Evolutionary conservation across 208 protist species (phyloP).

Genomic region (Leishmania guyanensis): DNA sequence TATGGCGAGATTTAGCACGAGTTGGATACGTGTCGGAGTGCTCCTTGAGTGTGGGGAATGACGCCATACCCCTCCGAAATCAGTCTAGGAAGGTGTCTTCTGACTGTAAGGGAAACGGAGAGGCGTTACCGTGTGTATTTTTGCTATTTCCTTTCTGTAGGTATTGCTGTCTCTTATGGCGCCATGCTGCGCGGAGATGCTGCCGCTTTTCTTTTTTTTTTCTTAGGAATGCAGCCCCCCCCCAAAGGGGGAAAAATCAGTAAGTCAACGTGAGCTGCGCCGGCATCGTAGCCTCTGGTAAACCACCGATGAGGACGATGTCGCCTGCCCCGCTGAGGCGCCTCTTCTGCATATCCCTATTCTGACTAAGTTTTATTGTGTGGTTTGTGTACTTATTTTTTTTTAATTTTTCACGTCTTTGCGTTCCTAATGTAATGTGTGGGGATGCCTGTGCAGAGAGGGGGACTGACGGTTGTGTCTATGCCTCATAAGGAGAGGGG

Average conservation of each 20-base stretch:
- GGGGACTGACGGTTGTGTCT: too few species aligned
- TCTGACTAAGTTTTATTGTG: neutral
- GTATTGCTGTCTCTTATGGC: neutral
- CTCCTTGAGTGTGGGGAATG: neutral
- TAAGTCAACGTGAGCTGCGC: neutral
- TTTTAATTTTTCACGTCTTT: neutral
- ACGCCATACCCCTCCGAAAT: too few species aligned
- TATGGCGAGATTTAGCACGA: slow-evolving; percentile 39
- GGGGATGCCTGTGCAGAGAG: neutral
- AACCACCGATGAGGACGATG: neutral
- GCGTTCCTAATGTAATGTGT: neutral
- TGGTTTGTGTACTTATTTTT: neutral
- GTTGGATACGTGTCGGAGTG: neutral
- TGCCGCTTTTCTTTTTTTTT: neutral
- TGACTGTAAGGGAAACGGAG: too few species aligned
- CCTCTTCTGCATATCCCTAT: neutral
- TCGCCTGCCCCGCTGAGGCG: neutral
- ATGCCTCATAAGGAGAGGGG: too few species aligned
- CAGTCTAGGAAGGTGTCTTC: too few species aligned
- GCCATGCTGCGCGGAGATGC: neutral
- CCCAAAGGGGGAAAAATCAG: too few species aligned
- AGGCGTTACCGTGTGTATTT: neutral
- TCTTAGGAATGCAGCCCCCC: neutral
- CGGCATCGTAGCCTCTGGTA: neutral
- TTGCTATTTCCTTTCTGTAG: neutral